Percentiles rank a stretch among this genome's conserved stretches.
These are phyloP conservation scores for Podospora australis DNA, from an alignment of 495 filamentous ascomycete genomes.

Conservation along the genomic window DNA sequence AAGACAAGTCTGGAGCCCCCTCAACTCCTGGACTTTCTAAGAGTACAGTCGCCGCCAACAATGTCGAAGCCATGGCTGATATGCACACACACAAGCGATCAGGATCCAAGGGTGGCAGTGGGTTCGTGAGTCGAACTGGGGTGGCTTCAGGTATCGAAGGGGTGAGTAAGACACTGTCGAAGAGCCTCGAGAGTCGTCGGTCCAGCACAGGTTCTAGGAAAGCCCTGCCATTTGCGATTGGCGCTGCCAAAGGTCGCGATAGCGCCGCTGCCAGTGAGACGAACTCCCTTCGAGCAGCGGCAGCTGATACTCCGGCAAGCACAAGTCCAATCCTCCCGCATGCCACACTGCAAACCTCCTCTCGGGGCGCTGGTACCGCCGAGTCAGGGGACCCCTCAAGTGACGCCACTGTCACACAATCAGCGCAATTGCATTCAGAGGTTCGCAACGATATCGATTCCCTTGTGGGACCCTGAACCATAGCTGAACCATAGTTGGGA, in stretches of 20 bases:
- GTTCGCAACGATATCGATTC: slow-evolving; percentile 30
- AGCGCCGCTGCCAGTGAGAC: slow-evolving; percentile 45
- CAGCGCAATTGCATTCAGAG: slow-evolving; percentile 19
- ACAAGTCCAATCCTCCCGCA: slow-evolving; percentile 33
- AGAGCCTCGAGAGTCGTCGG: slow-evolving; percentile 81
- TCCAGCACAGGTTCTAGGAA: slow-evolving; percentile 80
- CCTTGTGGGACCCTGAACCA: slow-evolving; percentile 25
- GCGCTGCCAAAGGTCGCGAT: slow-evolving; percentile 32
- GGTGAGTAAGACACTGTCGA: slow-evolving; percentile 70
- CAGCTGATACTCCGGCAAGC: slow-evolving; percentile 29
- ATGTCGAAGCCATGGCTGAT: slow-evolving; percentile 68
- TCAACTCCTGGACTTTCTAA: slow-evolving; percentile 82
- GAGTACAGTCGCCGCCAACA: slow-evolving; percentile 82
- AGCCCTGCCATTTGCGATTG: slow-evolving; percentile 42
- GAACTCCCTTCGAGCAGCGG: slow-evolving; percentile 38
- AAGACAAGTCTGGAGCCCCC: slow-evolving; percentile 94
- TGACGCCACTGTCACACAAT: slow-evolving; percentile 10
- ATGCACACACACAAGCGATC: slow-evolving; percentile 47
- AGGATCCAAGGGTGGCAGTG: slow-evolving; percentile 44
- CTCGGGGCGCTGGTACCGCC: not conserved
- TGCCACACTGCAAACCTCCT: slow-evolving; percentile 2
- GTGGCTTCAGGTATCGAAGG: slow-evolving; percentile 53
- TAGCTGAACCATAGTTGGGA: too few relatives aligned
- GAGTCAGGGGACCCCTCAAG: not conserved
- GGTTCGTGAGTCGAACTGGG: slow-evolving; percentile 30